Percentiles rank a stretch among this genome's conserved stretches.
These are phyloP conservation scores for Perkinsus olseni DNA, from an alignment of 169 alveolate species.

Conservation along the genomic window DNA sequence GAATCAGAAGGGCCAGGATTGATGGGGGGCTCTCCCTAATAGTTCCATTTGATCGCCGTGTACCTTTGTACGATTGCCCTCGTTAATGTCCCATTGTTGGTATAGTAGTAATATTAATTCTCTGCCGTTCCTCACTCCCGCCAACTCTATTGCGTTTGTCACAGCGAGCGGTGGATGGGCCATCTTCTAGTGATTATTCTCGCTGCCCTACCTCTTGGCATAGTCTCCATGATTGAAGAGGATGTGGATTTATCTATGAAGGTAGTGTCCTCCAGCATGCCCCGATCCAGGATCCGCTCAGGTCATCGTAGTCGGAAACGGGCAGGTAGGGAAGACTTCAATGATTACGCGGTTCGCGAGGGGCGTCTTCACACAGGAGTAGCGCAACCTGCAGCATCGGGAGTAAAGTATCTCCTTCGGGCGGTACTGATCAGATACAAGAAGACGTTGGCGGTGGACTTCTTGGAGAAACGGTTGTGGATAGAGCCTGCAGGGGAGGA, in stretches of 20 bases:
- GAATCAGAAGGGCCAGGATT: not conserved
- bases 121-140: not conserved
- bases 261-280: not conserved
- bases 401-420: too few relatives aligned
- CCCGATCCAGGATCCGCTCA: not conserved
- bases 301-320: conserved; percentile 37
- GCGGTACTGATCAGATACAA: not conserved
- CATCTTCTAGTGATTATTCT: too few relatives aligned
- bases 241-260: conserved; percentile 28
- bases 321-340: conserved; percentile 41
- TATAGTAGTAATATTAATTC: not conserved
- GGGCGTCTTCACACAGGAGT: conserved; percentile 28
- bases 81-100: not conserved
- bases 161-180: too few relatives aligned
- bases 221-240: conserved; percentile 35
- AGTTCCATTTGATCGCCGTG: not conserved
- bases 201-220: too few relatives aligned
- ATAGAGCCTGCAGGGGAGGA: not conserved
- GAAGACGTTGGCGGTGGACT: conserved; percentile 16
- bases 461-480: conserved; percentile 7
- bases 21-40: not conserved
- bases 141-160: not conserved
- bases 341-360: conserved; percentile 32
- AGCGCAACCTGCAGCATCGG: conserved; percentile 13
- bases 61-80: not conserved